Evolutionary conservation across 139 green algal species (phyloP), one percentile per base, ranked within the genome.

Genomic region (Chlorella sp.): DNA sequence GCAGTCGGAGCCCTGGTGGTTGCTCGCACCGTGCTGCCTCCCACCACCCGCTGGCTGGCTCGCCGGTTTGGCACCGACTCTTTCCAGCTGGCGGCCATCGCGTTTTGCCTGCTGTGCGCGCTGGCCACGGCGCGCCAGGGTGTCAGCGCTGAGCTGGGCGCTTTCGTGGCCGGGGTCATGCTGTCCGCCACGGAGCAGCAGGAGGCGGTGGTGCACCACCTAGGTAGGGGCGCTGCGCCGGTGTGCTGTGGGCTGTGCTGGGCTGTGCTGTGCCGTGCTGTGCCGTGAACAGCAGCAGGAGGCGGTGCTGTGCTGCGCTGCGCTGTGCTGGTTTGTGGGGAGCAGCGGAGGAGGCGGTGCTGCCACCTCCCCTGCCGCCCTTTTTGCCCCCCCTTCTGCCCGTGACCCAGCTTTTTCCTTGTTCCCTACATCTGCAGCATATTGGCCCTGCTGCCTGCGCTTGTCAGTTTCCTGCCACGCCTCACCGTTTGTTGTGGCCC

Each of bases 151-250:
- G 97, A 99, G 92, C 93, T 99, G 73, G 97, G 97, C 9, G 96
- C 97, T 5, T 99, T 99, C 92, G 90, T 99, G 42, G 97, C 96
- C 34, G 97, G 97, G 0, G 94, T 96, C 28, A 96, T 97, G 94
- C 78, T 98, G 39, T 94, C 91, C 61, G 86, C 86, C 14, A 94
- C 95, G 7, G 94, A 94, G 78, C 90, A 95, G 89, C 93, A 95
- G 81, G 94, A 96, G 88, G 68, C 91, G 15, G 82, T 91, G 64
- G 89, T 98, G 92, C 92, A 95, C 80, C 90, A 95, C 61, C 81
- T 97, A 36, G 86, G 90, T 91, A 89, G 83, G 80, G 9, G 3
- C 71, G n/a, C n/a, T n/a, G 48, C 48, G 48, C 7, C 48, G 48
- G 7, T 57, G 48, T 57, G 48, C 48, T 57, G 48, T 9, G 48